Percentiles rank a stretch among this genome's conserved stretches.
Evolutionary conservation across 495 filamentous ascomycete species (phyloP).

Genomic region (Hypomontagnella monticulosa): DNA sequence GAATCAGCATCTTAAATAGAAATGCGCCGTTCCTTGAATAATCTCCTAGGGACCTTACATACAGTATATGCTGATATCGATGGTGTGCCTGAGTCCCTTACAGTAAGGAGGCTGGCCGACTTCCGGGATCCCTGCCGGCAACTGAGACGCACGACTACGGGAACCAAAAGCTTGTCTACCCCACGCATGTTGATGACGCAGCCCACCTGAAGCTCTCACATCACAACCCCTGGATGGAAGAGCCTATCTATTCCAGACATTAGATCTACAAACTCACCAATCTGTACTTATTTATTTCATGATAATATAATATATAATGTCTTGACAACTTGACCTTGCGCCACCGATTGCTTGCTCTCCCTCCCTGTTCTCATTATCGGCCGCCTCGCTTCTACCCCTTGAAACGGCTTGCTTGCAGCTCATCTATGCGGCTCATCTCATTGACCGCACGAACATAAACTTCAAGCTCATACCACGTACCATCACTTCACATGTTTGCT

Average conservation of each 20-base stretch:
- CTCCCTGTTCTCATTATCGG: neutral
- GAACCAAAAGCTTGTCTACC: constrained; percentile 13
- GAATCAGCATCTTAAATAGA: too few species aligned
- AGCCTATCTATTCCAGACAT: neutral
- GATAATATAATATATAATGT: neutral
- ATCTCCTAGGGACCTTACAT: too few species aligned
- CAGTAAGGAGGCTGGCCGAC: constrained; percentile 37
- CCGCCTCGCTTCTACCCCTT: constrained; percentile 1
- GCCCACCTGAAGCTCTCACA: neutral
- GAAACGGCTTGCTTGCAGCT: constrained; percentile 5
- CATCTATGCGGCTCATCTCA: neutral
- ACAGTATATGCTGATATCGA: too few species aligned
- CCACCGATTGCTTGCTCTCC: neutral
- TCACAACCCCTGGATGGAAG: neutral
- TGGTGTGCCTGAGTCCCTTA: constrained; percentile 7
- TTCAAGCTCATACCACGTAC: too few species aligned
- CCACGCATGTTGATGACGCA: constrained; percentile 28
- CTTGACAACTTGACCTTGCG: neutral
- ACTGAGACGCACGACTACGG: constrained; percentile 8
- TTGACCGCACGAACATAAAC: too few species aligned
- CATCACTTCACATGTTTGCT: too few species aligned
- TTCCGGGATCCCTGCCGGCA: constrained; percentile 12
- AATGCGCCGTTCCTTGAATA: too few species aligned
- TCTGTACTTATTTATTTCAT: neutral
- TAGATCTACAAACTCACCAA: neutral